Evolutionary conservation across 371 early-diverging fungal genomes (phyloP).

Genomic region (Mortierella sp.): DNA sequence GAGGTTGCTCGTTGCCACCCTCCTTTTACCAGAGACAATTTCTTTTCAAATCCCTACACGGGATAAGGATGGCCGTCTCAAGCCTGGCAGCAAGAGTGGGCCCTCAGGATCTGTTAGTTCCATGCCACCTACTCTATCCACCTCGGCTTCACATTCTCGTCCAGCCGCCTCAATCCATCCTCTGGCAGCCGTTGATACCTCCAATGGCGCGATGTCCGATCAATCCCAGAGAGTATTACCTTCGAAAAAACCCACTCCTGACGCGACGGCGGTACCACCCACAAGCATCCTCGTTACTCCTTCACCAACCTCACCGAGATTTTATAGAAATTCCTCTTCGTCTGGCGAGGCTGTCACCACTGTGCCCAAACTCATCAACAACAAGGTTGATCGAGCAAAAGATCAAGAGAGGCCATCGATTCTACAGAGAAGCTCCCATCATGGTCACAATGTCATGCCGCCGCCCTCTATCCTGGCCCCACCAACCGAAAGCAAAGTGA

Average conservation of each 20-base stretch:
- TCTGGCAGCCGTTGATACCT: slow-evolving; percentile 41
- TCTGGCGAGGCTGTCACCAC: slow-evolving; percentile 28
- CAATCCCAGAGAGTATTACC: slow-evolving; percentile 13
- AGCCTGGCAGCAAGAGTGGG: slow-evolving; percentile 2
- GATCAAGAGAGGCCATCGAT: slow-evolving; percentile 29
- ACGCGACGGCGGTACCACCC: slow-evolving; percentile 18
- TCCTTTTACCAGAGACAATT: slow-evolving; percentile 50
- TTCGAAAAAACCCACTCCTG: background rate
- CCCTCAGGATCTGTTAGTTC: background rate
- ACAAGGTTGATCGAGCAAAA: slow-evolving; percentile 39
- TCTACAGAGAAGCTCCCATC: slow-evolving; percentile 34
- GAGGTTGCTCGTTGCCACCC: slow-evolving; percentile 42
- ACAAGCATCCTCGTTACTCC: slow-evolving; percentile 24
- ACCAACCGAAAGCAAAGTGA: slow-evolving; percentile 20
- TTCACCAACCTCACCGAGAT: slow-evolving; percentile 28
- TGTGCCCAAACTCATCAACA: slow-evolving; percentile 38
- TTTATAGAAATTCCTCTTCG: slow-evolving; percentile 20
- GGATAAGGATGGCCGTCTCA: slow-evolving; percentile 48
- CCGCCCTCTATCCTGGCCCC: slow-evolving; percentile 46
- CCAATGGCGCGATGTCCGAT: slow-evolving; percentile 45
- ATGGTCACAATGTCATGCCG: slow-evolving; percentile 19
- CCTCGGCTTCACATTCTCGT: slow-evolving; percentile 2
- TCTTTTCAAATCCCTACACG: slow-evolving; percentile 51
- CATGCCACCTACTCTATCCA: background rate
- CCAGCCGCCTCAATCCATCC: slow-evolving; percentile 25